Conservation (phyloP, 305 asterid species). For the Fraxinus baroniana region DNA sequence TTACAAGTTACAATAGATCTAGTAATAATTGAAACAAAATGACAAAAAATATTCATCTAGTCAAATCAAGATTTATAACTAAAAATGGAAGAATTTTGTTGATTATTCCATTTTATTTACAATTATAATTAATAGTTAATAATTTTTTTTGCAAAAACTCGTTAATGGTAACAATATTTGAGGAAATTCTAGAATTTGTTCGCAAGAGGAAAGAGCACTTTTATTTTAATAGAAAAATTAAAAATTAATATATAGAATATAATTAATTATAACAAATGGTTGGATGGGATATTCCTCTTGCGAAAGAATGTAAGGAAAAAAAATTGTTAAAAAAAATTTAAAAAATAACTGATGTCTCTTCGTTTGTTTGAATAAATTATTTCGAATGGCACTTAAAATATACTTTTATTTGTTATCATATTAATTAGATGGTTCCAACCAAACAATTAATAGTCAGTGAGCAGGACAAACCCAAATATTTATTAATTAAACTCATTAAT, state of each 20-base stretch:
- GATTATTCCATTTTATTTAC: neutral
- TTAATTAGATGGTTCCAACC: neutral
- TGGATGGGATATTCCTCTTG: neutral
- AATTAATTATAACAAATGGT: neutral
- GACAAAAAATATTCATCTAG: neutral
- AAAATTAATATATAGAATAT: neutral
- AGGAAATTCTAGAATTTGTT: neutral
- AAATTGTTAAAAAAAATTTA: neutral
- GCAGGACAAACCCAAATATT: slow-evolving; percentile 24
- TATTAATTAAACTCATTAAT: neutral
- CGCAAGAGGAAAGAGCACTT: neutral
- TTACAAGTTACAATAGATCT: neutral
- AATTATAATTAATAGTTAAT: neutral
- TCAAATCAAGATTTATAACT: neutral
- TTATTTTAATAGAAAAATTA: neutral
- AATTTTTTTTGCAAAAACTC: neutral
- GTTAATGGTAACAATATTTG: neutral
- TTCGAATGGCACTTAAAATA: neutral
- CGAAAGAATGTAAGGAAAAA: neutral
- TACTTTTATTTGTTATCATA: neutral
- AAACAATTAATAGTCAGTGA: neutral
- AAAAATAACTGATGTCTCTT: neutral
- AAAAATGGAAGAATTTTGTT: neutral
- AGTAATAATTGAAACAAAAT: neutral
- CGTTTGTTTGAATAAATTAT: slow-evolving; percentile 2